Percentiles rank a stretch among this genome's conserved stretches.
phyloP scores from a whole-genome alignment of 768 basidiomycete genomes.

The Psilocybe tampanensis region DNA sequence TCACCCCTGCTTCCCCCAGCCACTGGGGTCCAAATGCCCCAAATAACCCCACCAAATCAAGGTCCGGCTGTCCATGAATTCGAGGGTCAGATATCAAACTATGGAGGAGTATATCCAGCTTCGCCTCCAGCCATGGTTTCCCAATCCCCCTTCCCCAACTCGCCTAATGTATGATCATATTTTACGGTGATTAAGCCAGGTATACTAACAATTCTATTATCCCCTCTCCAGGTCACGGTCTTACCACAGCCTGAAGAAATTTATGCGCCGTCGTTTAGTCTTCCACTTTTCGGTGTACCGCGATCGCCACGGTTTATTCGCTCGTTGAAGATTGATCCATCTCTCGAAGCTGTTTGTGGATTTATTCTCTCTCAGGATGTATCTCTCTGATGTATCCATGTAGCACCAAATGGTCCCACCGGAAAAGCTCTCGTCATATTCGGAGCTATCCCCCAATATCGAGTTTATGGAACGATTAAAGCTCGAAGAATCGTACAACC shows the following conservation, averaged over 20 bases:
- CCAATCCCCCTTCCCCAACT: not conserved
- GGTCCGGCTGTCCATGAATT: not conserved
- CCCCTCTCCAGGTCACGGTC: no score
- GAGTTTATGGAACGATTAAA: constrained; percentile 19
- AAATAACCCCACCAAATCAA: no score
- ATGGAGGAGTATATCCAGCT: not conserved
- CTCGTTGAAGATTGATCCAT: not conserved
- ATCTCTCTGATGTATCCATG: not conserved
- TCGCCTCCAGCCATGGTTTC: not conserved
- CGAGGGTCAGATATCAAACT: not conserved
- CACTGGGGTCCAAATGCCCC: no score
- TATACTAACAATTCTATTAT: no score
- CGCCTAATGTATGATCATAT: not conserved
- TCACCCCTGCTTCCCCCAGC: not conserved
- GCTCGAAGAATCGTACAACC: constrained; percentile 7
- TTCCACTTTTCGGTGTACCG: no score
- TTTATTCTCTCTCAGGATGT: not conserved
- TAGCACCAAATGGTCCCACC: constrained; percentile 25
- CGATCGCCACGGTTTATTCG: no score
- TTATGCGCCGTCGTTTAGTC: no score
- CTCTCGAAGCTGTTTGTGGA: not conserved
- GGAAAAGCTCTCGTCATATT: constrained; percentile 25
- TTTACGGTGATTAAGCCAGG: no score
- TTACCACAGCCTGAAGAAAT: no score
- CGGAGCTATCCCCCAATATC: constrained; percentile 27